A percentile compares a stretch with the other conserved stretches of the same genome.
phyloP scores from a whole-genome alignment of 257 asterid genomes.

The Przewalskia tangutica region DNA sequence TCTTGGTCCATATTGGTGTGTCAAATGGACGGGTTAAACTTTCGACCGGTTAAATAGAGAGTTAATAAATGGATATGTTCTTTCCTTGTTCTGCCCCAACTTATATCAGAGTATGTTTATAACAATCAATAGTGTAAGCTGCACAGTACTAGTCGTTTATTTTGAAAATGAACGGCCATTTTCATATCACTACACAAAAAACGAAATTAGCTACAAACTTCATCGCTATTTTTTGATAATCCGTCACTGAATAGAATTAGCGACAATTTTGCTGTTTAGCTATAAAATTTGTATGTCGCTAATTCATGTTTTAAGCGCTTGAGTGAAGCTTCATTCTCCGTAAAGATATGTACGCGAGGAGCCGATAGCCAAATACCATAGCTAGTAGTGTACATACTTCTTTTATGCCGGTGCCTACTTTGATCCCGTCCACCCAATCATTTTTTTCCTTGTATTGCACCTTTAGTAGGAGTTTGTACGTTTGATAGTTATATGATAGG shows the following conservation, averaged over 20 bases:
- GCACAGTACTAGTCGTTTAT: neutral
- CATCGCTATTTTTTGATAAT: too few relatives aligned
- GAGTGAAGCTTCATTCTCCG: constrained; percentile 70
- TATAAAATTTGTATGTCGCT: too few relatives aligned
- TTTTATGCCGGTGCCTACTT: constrained; percentile 52
- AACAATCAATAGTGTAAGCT: neutral
- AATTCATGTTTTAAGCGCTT: constrained; percentile 24
- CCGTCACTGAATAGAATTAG: too few relatives aligned
- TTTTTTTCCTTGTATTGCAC: constrained; percentile 79
- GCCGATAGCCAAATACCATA: constrained; percentile 83
- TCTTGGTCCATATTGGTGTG: neutral
- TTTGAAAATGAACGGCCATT: neutral
- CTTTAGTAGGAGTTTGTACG: constrained; percentile 88
- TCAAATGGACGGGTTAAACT: too few relatives aligned
- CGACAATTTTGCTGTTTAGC: too few relatives aligned
- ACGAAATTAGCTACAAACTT: too few relatives aligned
- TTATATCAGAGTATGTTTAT: neutral
- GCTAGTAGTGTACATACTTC: constrained; percentile 56
- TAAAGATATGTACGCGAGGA: constrained; percentile 78
- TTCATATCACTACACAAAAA: neutral
- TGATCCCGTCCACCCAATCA: constrained; percentile 53
- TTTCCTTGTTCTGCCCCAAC: neutral
- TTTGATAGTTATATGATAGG: constrained; percentile 89
- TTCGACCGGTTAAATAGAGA: too few relatives aligned
- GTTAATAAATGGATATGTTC: too few relatives aligned